These are phyloP conservation scores for Mikania micrantha DNA, from an alignment of 129 eudicot species.

Conservation along the genomic window DNA sequence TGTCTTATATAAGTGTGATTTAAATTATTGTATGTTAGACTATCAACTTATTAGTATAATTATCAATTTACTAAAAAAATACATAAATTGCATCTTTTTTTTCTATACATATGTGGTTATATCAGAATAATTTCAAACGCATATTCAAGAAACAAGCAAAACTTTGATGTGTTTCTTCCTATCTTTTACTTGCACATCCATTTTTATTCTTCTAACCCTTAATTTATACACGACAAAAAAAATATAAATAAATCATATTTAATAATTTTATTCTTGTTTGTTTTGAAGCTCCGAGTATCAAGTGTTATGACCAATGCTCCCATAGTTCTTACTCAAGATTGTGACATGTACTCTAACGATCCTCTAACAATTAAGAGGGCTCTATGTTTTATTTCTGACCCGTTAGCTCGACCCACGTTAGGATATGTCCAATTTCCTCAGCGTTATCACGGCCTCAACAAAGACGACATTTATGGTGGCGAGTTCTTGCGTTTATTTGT, in stretches of 20 bases:
- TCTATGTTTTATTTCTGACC: constrained; percentile 53
- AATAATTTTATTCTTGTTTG: background rate
- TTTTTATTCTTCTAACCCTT: too few relatives aligned
- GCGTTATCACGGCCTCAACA: constrained; percentile 58
- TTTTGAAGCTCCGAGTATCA: constrained; percentile 70
- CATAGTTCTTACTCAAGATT: constrained; percentile 52
- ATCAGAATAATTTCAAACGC: too few relatives aligned
- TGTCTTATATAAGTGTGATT: too few relatives aligned
- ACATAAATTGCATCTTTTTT: too few relatives aligned
- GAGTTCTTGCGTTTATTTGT: constrained; percentile 46
- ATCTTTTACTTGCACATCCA: too few relatives aligned
- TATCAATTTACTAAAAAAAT: background rate
- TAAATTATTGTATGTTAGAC: too few relatives aligned
- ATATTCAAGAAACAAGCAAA: too few relatives aligned
- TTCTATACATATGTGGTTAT: too few relatives aligned
- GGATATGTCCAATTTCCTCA: constrained; percentile 72
- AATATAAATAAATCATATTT: too few relatives aligned
- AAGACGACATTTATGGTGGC: constrained; percentile 59
- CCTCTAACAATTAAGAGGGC: constrained; percentile 49
- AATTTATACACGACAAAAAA: background rate
- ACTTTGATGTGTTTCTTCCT: too few relatives aligned
- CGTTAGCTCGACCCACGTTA: constrained; percentile 26
- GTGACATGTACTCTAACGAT: constrained; percentile 86
- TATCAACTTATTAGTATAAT: background rate
- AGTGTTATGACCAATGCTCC: constrained; percentile 62